Evolutionary conservation across 257 asterid genomes (phyloP), one percentile per base, ranked within the genome.

Genomic region (Linderniella brevidens): DNA sequence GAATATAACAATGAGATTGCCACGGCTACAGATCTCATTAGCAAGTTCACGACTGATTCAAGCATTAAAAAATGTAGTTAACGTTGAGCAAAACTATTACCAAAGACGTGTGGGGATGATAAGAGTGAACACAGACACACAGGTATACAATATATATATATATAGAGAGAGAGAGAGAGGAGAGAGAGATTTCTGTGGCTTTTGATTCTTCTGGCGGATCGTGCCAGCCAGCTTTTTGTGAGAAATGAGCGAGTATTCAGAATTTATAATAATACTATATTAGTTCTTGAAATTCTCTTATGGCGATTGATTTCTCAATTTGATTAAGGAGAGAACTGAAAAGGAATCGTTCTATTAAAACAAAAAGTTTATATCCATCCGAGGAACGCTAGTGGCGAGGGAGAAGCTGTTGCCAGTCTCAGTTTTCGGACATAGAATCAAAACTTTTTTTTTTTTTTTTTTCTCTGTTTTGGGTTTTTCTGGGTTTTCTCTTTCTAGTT

Each of bases 331-430:
- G 43, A 39, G 9, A 39, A 39, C 9, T 39, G 13, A 3, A 13
- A 39, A 11, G 43, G 9, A 1, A 39, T 39, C 32, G 32, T 6
- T 25, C 32, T 25, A 25, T 25, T 25, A 25, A 25, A 25, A 25
- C 32, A 6, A 25, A 25, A 25, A 6, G 3, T 25, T 2, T 25
- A 25, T 25, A 25, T 25, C 32, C 32, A 25, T 25, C 32, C 3
- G 32, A 25, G 32, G 32, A 25, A 9, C 43, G 9, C 13, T 1
- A 39, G 13, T 11, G 43, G 13, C 43, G 13, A 39, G 51, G 51
- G 51, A 46, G 25, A 46, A 17, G 51, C 35, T 29, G 51, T 17
- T 46, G 49, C 18, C 49, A 14, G 49, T 45, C 49, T 17, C 32
- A 11, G 3, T 2, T 10, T 39, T 39, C 4, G 15, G 13, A 39